Evolutionary conservation across 805 yeast species (phyloP), one percentile per base, ranked within the genome.

Genomic region (Candida hungchunana): DNA sequence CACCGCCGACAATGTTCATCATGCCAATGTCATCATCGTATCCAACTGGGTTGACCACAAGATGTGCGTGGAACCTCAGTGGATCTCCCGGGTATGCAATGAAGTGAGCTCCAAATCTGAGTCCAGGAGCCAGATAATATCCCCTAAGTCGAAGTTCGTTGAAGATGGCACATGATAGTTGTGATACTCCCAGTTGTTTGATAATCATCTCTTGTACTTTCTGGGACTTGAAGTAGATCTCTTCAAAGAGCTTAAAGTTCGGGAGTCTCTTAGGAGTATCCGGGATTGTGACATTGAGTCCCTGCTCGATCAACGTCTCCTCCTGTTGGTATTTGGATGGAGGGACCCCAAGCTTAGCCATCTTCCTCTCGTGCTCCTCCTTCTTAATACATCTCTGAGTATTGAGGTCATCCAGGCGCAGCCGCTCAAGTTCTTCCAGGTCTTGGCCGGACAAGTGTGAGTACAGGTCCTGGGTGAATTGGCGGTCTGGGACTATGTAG

Each of bases 81-180:
- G 97, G 95, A 55, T 90, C 98, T 1, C 97, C 97, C 0, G 97
- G 97, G 46, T 90, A 90, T 2, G 89, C 88, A 39, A 93, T 74
- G 51, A 77, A 88, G 36, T 77, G 77, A 5, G 96, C 94, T 2
- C 98, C 98, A 58, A 89, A 90, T 39, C 95, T 71, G 21, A 88
- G 63, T 0, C 98, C 98, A 0, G 97, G 96, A 21, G 87, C 69
- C 13, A 84, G 47, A 39, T 64, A 75, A 55, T 68, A 82, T 2
- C 74, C 77, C 11, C 55, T 51, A 6, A 53, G 47, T 38, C 44
- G 28, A 26, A 49, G 16, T 16, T 43, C 23, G 7, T 31, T 12
- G 30, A 46, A 55, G 1, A 51, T 32, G 4, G 30, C 17, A 20
- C 41, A 49, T 12, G 40, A 23, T 7, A 43, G 29, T 1, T 22